These are phyloP conservation scores for Fusarium sp. DNA, from an alignment of 2,329 filamentous ascomycete species.

Conservation along the genomic window DNA sequence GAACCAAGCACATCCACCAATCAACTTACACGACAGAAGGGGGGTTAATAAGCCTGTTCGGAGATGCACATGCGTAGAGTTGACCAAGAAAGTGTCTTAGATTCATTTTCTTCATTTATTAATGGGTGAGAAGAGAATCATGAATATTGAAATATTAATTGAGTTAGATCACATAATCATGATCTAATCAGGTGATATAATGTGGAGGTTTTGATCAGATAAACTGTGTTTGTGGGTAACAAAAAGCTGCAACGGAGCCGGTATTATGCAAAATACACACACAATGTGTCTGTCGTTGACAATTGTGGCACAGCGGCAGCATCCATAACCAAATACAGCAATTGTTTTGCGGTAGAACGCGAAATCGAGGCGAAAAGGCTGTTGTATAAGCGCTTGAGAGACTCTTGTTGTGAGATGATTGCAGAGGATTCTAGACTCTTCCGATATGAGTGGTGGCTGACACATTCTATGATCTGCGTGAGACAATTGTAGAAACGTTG, in stretches of 20 bases:
- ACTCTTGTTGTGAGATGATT: constrained; percentile 6
- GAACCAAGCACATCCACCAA: constrained; percentile 39
- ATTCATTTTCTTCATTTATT: neutral
- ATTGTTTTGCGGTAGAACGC: constrained; percentile 4
- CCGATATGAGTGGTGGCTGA: constrained; percentile 20
- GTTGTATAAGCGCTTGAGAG: neutral
- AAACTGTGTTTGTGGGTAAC: neutral
- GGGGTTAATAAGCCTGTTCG: constrained; percentile 6
- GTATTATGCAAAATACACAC: constrained; percentile 22
- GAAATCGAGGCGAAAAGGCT: neutral
- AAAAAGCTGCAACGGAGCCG: constrained; percentile 1
- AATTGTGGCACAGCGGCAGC: constrained; percentile 24
- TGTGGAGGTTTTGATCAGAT: constrained; percentile 11
- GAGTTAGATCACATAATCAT: neutral
- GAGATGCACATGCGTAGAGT: constrained; percentile 8
- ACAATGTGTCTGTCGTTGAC: constrained; percentile 12
- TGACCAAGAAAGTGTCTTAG: constrained; percentile 7
- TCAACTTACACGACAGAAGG: constrained; percentile 47
- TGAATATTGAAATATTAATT: neutral
- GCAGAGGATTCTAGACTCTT: constrained; percentile 36
- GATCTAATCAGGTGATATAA: constrained; percentile 8
- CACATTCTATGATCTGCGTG: constrained; percentile 6
- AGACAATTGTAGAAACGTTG: constrained; percentile 13
- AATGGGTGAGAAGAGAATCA: neutral
- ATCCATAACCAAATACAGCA: constrained; percentile 3